Evolutionary conservation across 164 flowering plant genomes (phyloP).

Genomic region (Vitis riparia): DNA sequence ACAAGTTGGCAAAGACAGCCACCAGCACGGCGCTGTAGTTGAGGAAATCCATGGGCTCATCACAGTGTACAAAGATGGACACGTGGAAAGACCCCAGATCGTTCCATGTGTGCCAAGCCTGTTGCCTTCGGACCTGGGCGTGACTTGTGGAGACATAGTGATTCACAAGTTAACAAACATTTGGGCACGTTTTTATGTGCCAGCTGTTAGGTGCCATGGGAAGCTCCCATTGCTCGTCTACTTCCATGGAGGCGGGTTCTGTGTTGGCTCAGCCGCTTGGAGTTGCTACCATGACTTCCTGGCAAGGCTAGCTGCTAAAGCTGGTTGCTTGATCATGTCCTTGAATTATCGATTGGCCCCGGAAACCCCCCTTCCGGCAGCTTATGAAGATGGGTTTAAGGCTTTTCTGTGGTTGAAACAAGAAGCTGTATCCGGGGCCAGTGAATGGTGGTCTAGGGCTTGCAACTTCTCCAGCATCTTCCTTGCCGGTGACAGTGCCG

Average conservation of each 20-base stretch:
- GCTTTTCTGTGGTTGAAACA: too few relatives aligned
- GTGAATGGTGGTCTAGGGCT: too few relatives aligned
- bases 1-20: slow-evolving; percentile 15
- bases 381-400: too few relatives aligned
- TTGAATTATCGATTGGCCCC: slow-evolving; percentile 11
- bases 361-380: too few relatives aligned
- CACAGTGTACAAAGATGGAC: slow-evolving; percentile 55
- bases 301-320: slow-evolving; percentile 29
- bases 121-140: slow-evolving; percentile 31
- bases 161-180: slow-evolving; percentile 39
- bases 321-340: slow-evolving; percentile 41
- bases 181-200: slow-evolving; percentile 54
- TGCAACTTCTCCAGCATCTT: too few relatives aligned
- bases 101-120: slow-evolving; percentile 36
- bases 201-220: slow-evolving; percentile 19
- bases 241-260: slow-evolving; percentile 72
- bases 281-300: slow-evolving; percentile 59
- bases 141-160: slow-evolving; percentile 41
- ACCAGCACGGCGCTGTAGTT: slow-evolving; percentile 27
- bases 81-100: slow-evolving; percentile 50
- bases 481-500: too few relatives aligned
- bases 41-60: slow-evolving; percentile 50
- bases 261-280: slow-evolving; percentile 66
- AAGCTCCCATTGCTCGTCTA: slow-evolving; percentile 46
- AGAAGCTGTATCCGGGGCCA: too few relatives aligned